Percentiles rank a stretch among this genome's conserved stretches.
phyloP scores from a whole-genome alignment of 768 basidiomycete species.

The Trametes gibbosa region DNA sequence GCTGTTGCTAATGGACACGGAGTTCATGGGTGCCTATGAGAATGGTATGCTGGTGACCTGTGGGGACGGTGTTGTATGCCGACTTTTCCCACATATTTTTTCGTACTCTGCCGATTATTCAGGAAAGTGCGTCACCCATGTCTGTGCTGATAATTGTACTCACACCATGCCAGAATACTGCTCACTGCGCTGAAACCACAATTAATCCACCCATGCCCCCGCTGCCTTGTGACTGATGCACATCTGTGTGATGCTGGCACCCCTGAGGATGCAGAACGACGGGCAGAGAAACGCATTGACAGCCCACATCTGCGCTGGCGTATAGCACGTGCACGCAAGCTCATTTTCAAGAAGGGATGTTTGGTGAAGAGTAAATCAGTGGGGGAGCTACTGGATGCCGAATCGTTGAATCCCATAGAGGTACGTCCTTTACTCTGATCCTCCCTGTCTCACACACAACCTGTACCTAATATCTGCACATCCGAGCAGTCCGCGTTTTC shows the following conservation, averaged over 20 bases:
- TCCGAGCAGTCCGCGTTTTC: constrained; percentile 31
- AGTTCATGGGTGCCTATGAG: constrained; percentile 27
- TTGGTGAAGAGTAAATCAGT: constrained; percentile 9
- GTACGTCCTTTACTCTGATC: constrained; percentile 18
- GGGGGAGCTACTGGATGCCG: constrained; percentile 11
- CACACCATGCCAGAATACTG: constrained; percentile 29
- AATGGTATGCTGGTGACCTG: constrained; percentile 28
- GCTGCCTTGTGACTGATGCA: constrained; percentile 32
- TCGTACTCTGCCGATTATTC: constrained; percentile 35
- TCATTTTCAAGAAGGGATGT: constrained; percentile 20
- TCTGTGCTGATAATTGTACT: not conserved
- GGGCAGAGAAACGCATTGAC: not conserved
- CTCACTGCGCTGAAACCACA: constrained; percentile 37
- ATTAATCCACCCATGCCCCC: constrained; percentile 39
- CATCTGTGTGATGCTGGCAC: constrained; percentile 31
- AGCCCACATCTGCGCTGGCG: not conserved
- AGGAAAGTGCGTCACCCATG: constrained; percentile 31
- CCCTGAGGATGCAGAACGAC: not conserved
- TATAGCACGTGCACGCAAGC: constrained; percentile 14
- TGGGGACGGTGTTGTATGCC: constrained; percentile 26
- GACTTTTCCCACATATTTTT: constrained; percentile 28
- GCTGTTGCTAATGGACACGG: constrained; percentile 21
- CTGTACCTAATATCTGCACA: constrained; percentile 9
- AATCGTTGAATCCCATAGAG: constrained; percentile 19
- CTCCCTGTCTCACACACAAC: constrained; percentile 29